Base-by-base conservation (phyloP, 2,329 filamentous ascomycete genomes). In the Ploettnerulaceae sp. region DNA sequence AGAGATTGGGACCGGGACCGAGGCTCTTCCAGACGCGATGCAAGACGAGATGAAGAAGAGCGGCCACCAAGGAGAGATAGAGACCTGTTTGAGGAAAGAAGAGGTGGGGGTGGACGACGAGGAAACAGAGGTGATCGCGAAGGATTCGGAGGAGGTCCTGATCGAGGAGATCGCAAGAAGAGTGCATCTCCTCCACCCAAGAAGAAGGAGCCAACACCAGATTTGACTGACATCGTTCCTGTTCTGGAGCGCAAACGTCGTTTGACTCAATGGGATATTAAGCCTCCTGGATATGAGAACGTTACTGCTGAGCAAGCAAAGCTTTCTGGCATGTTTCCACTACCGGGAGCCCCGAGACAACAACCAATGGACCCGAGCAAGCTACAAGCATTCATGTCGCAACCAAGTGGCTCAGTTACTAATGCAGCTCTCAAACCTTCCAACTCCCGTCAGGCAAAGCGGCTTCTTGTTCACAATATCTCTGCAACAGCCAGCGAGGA, bases 251-350 rank as follows among this genome's bases (percentile, higher is more conserved):
- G 91, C 60, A 93, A 90, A 74, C 84, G 94, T 58, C 85, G 93
- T 49, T 73, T 98, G 74, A 97, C 90, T 26, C 94, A 98, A 68
- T 99, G 93, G 93, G 94, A 99, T 66, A 96, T 98, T 67, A 98
- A 98, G 71, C 93, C 93, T 5, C 88, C 89, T 12, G 91, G 93
- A 34, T 99, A 99, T 63, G 94, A 98, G 64, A 95, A 93, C 67
- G 91, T 99, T 56, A 96, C 93, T 2, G 89, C 93, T 17, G 94
- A 98, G 68, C 94, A 98, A 67, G 94, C 93, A 40, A 99, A 99
- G 73, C 77, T 98, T 34, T 98, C 94, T 57, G 85, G 91, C 72
- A 96, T 98, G 93, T 99, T 98, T 72, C 90, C 94, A 51, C 80
- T 99, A 35, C 93, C 93, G 3, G 93, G 93, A 55, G 93, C 93